These are phyloP conservation scores for Apostasia ramifera DNA, from an alignment of 106 monocot genomes.

Conservation along the genomic window DNA sequence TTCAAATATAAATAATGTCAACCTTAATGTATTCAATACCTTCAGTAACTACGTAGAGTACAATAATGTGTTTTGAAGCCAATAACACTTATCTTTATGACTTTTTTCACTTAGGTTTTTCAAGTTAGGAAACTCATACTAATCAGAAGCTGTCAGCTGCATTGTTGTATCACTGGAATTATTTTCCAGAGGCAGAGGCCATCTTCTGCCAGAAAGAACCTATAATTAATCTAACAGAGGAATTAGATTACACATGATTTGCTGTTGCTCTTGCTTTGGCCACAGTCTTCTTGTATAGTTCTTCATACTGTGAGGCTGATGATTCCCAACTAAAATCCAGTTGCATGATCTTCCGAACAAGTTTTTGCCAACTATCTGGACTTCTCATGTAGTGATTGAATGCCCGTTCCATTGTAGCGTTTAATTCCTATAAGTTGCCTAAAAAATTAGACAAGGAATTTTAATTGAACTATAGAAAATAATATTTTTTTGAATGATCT, in stretches of 20 bases:
- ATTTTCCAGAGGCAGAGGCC: too few relatives aligned
- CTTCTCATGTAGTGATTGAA: constrained; percentile 52
- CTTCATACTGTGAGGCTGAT: constrained; percentile 73
- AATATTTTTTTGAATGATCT: not conserved
- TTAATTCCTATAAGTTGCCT: constrained; percentile 32
- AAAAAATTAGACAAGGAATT: not conserved
- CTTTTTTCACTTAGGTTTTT: too few relatives aligned
- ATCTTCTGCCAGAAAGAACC: too few relatives aligned
- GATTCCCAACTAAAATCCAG: constrained; percentile 88
- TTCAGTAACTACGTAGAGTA: too few relatives aligned
- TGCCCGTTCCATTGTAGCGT: constrained; percentile 61
- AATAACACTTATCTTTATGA: too few relatives aligned
- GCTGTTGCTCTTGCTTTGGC: constrained; percentile 49
- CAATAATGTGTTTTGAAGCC: too few relatives aligned
- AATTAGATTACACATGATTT: not conserved
- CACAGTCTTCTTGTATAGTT: constrained; percentile 61
- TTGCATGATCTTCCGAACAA: constrained; percentile 70
- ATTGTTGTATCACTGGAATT: too few relatives aligned
- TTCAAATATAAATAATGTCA: too few relatives aligned
- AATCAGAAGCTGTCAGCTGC: too few relatives aligned
- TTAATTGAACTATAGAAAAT: constrained; percentile 1
- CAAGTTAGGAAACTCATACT: too few relatives aligned
- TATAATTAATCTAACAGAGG: too few relatives aligned
- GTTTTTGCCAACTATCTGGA: constrained; percentile 49
- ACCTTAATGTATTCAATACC: too few relatives aligned